Evolutionary conservation across 2,329 filamentous ascomycete species (phyloP).

Genomic region (Fusarium sp.): DNA sequence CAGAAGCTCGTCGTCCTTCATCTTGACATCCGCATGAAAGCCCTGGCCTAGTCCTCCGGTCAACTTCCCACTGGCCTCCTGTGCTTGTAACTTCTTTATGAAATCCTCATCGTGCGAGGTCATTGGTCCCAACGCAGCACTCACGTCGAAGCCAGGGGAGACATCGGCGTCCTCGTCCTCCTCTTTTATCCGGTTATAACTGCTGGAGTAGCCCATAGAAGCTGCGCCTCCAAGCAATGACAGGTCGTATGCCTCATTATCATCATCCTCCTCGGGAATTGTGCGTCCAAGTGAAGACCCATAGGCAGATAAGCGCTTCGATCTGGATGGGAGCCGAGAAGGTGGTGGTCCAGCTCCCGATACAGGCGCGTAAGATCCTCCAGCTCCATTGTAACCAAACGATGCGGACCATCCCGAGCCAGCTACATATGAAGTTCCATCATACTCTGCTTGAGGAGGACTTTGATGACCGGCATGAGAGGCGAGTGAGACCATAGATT

Average conservation of each 20-base stretch:
- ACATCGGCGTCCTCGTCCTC: constrained; percentile 46
- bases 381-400: constrained; percentile 44
- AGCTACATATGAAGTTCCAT: constrained; percentile 35
- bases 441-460: constrained; percentile 29
- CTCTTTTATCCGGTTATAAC: constrained; percentile 48
- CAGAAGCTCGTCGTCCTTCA: constrained; percentile 64
- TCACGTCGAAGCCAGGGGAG: constrained; percentile 58
- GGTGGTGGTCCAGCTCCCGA: constrained; percentile 32
- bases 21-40: constrained; percentile 58
- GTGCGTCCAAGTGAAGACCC: constrained; percentile 40
- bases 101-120: constrained; percentile 59
- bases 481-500: constrained; percentile 55
- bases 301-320: constrained; percentile 43
- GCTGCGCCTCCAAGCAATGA: constrained; percentile 56
- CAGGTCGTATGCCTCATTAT: constrained; percentile 58
- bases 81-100: constrained; percentile 58
- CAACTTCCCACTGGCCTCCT: constrained; percentile 65
- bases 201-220: constrained; percentile 52
- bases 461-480: constrained; percentile 44
- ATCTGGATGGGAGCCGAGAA: constrained; percentile 40
- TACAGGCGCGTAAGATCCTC: constrained; percentile 47
- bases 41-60: constrained; percentile 70
- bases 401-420: constrained; percentile 45
- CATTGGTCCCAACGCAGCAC: constrained; percentile 58
- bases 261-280: constrained; percentile 48